Percentiles rank a stretch among this genome's conserved stretches.
These are phyloP conservation scores for Botrytis cinerea DNA, from an alignment of 2,329 filamentous ascomycete species.

Conservation along the genomic window DNA sequence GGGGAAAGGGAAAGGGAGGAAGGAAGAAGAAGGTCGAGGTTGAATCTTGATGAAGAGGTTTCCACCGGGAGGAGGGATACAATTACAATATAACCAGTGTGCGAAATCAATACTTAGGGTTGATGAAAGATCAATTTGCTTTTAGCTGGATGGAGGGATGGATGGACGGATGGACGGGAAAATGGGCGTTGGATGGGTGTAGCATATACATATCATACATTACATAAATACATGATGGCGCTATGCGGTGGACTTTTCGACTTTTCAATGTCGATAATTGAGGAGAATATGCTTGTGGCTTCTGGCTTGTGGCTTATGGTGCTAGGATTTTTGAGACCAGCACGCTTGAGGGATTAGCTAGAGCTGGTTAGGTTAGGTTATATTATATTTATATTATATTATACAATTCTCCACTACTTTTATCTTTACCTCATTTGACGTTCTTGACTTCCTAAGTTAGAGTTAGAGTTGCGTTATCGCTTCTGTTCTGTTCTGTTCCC, in stretches of 20 bases:
- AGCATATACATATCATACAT: neutral
- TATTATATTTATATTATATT: neutral
- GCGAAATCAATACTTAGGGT: neutral
- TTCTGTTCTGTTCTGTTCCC: too few relatives aligned
- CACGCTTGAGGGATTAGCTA: neutral
- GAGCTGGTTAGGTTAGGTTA: neutral
- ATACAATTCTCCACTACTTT: neutral
- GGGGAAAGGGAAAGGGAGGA: conserved; percentile 5
- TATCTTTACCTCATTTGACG: neutral
- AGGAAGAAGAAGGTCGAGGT: conserved; percentile 3
- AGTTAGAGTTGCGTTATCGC: too few relatives aligned
- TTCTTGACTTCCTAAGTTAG: neutral
- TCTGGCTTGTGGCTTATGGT: neutral
- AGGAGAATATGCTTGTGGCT: neutral
- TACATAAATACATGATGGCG: neutral
- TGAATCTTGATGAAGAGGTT: neutral
- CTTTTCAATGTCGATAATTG: neutral
- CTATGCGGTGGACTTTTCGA: neutral
- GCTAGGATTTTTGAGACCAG: neutral
- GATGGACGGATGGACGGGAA: neutral
- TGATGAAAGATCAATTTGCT: neutral
- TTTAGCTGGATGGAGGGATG: conserved; percentile 14
- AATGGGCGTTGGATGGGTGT: neutral
- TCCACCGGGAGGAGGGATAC: neutral
- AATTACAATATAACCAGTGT: neutral